Percentiles rank a stretch among this genome's conserved stretches.
phyloP scores from a whole-genome alignment of 2,329 filamentous ascomycete genomes.

The Xylaria sp. region DNA sequence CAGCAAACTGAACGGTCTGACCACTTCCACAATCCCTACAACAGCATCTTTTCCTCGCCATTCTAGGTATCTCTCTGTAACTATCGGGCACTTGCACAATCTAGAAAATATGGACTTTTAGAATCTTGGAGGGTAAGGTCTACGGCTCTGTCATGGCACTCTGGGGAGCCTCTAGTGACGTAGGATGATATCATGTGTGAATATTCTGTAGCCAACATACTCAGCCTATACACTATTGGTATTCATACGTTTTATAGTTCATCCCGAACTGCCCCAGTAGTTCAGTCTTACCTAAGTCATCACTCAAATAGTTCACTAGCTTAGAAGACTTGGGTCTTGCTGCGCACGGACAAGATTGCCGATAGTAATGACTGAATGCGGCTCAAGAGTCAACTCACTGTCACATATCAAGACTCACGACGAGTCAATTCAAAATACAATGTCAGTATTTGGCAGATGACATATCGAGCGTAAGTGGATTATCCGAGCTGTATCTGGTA shows the following conservation, averaged over 20 bases:
- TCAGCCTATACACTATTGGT: constrained; percentile 10
- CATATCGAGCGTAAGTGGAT: neutral
- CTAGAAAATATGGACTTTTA: constrained; percentile 87
- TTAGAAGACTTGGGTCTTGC: constrained; percentile 52
- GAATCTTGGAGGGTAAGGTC: constrained; percentile 91
- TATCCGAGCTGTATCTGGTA: neutral
- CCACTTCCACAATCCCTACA: too few species aligned
- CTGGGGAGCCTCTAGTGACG: constrained; percentile 85
- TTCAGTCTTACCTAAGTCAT: neutral
- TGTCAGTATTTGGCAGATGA: constrained; percentile 4
- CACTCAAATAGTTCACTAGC: constrained; percentile 50
- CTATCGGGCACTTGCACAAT: constrained; percentile 61
- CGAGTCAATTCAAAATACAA: neutral
- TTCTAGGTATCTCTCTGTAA: too few species aligned
- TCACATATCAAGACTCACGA: constrained; percentile 45
- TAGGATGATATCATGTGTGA: constrained; percentile 60
- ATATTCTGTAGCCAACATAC: neutral
- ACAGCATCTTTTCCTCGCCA: too few species aligned
- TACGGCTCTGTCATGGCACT: constrained; percentile 89
- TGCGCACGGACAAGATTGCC: constrained; percentile 33
- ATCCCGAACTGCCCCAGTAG: neutral
- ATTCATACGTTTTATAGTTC: constrained; percentile 8
- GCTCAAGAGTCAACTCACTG: constrained; percentile 25
- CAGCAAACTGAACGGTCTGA: too few species aligned
- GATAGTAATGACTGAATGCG: constrained; percentile 41